Conservation (phyloP, 768 basidiomycete genomes). For the Rhizopogon rudus region DNA sequence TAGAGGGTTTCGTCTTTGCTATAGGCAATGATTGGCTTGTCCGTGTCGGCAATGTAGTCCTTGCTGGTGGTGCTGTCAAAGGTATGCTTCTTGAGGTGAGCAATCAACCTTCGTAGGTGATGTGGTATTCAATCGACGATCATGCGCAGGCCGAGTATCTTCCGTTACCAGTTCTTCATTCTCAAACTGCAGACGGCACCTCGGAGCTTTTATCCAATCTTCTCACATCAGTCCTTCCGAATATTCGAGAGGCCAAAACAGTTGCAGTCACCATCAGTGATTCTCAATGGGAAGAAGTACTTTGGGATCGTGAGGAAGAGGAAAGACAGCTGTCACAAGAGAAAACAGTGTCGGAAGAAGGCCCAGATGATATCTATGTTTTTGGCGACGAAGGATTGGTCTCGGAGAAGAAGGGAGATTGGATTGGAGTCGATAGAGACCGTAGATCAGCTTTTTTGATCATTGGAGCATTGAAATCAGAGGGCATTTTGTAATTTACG, state of each 20-base stretch:
- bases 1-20: slow-evolving; percentile 70
- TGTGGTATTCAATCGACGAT: neutral
- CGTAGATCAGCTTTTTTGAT: slow-evolving; percentile 76
- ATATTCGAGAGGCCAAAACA: slow-evolving; percentile 65
- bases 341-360: slow-evolving; percentile 12
- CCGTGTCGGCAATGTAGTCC: slow-evolving; percentile 70
- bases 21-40: slow-evolving; percentile 84
- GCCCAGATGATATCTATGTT: slow-evolving; percentile 54
- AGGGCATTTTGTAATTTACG: slow-evolving; percentile 52
- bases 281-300: slow-evolving; percentile 75
- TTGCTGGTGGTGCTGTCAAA: slow-evolving; percentile 69
- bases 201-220: slow-evolving; percentile 74
- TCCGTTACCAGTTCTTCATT: slow-evolving; percentile 64
- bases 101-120: neutral
- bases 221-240: slow-evolving; percentile 69
- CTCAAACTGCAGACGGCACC: slow-evolving; percentile 59
- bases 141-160: slow-evolving; percentile 70
- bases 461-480: slow-evolving; percentile 68
- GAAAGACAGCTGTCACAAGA: slow-evolving; percentile 27
- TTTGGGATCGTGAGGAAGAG: slow-evolving; percentile 71
- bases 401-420: slow-evolving; percentile 53
- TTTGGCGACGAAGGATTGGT: slow-evolving; percentile 54
- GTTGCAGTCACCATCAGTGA: slow-evolving; percentile 77
- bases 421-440: slow-evolving; percentile 76
- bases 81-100: slow-evolving; percentile 83